Evolutionary conservation across 2,329 filamentous ascomycete species (phyloP), one percentile per base, ranked within the genome.

Genomic region (Byssoonygena ceratinophila): DNA sequence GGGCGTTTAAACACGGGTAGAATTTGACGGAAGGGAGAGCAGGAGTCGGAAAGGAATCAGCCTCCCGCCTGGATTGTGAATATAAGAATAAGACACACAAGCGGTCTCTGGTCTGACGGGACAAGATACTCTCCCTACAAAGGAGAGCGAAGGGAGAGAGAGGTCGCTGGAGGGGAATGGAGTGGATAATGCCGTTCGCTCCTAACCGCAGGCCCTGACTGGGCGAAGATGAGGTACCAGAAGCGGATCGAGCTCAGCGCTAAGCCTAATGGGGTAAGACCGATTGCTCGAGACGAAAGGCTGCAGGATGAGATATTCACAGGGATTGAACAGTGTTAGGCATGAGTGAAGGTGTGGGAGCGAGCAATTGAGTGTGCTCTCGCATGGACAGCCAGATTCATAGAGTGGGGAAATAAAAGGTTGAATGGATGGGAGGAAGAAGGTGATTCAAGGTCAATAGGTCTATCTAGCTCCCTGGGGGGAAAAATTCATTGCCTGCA

Each of bases 221-320:
- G 50, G 50, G 49, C 41, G 43, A 27, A n/a, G 41, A 41, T 40
- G 43, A 46, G 44, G 50, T 39, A 52, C 43, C 41, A 40, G 20
- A 52, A 41, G 50, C 50, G 50, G 50, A 52, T 47, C 44, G 50
- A 52, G 50, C 50, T 41, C 41, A 31, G 7, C 31, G 43, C 50
- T 52, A 52, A 46, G 32, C 50, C 50, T 6, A 34, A 47, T 23
- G 25, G 7, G 39, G 50, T 52, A 52, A 52, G 50, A 3, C 43
- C 7, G 34, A 25, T 46, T 52, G 50, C 50, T 52, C 44, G 49
- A 45, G 49, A 51, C 40, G 49, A 51, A 51, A 45, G 51, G 51
- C 44, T 48, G 51, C 51, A 49, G 51, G 44, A 53, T 41, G 18
- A 49, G 27, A 49, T 32, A 44, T 53, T 41, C 39, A 41, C 44